Percentiles rank a stretch among this genome's conserved stretches.
Conservation (phyloP, 2,329 filamentous ascomycete genomes). For the Trichophyton schoenleinii region DNA sequence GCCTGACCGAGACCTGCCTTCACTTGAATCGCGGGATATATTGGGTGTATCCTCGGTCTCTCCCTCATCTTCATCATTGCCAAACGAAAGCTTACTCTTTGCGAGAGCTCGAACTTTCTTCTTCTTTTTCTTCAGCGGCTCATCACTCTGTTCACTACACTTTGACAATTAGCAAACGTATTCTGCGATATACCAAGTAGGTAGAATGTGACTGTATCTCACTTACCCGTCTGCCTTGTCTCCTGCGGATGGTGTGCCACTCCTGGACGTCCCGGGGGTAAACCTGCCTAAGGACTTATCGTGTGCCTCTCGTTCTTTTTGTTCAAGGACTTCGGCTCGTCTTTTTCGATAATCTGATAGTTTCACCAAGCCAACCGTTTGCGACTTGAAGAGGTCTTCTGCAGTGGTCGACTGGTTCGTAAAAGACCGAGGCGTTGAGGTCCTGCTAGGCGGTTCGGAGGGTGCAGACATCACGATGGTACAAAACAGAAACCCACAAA, state of each 20-base stretch:
- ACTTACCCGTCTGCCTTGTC: constrained; percentile 48
- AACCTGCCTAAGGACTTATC: constrained; percentile 43
- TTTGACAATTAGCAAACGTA: constrained; percentile 40
- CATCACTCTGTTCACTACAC: constrained; percentile 42
- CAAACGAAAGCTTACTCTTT: constrained; percentile 51
- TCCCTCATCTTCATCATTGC: constrained; percentile 48
- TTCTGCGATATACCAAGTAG: neutral
- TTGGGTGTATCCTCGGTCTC: constrained; percentile 33
- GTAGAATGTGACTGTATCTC: neutral
- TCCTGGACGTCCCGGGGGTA: constrained; percentile 35
- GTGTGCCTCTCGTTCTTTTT: constrained; percentile 69
- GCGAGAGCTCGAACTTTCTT: constrained; percentile 43
- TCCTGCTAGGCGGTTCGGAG: constrained; percentile 28
- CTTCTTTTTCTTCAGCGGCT: constrained; percentile 42
- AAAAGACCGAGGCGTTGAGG: constrained; percentile 45
- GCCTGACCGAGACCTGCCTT: constrained; percentile 27
- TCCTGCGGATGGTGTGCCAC: constrained; percentile 36
- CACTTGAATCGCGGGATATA: constrained; percentile 24
- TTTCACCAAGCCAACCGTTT: constrained; percentile 81
- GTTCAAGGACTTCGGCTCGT: constrained; percentile 83
- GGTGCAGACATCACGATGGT: constrained; percentile 11
- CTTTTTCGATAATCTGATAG: constrained; percentile 93
- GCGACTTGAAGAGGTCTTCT: constrained; percentile 68
- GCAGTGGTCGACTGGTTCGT: constrained; percentile 63
- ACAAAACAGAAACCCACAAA: no score